Base-by-base conservation (phyloP, 495 filamentous ascomycete genomes). In the Hypoxylon fuscum region DNA sequence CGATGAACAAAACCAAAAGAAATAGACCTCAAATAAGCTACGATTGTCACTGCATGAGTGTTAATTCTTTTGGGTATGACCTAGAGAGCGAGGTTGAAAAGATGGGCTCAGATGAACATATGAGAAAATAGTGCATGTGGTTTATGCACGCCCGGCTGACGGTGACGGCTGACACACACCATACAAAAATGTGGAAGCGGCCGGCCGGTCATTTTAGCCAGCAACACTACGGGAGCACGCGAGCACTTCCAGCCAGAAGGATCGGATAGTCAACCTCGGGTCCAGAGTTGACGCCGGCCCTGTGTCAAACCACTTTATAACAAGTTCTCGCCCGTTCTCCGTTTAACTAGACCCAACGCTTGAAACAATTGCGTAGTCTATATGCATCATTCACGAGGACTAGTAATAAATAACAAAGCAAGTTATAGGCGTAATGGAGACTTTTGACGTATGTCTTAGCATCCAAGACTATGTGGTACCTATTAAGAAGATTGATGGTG, bases 101-200 rank as follows among this genome's bases (percentile, higher is more conserved):
- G 37, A 41, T 34, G 34, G 41, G 34, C 3, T 5, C 20, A 45
- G 3, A 25, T 45, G 9, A 31, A 7, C 42, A 27, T 15, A 23
- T 32, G 45, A 32, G 11, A 12, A 43, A 50, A 27, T 43, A 44
- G 31, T 48, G 43, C 58, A 55, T 61, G 49, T 61, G 58, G 49
- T 55, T 42, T 42, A 41, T 61, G 58, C 50, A 18, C 1, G 15
- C 20, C 42, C 48, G 35, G 50, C 31, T 65, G 62, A 55, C 50
- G 45, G 35, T 58, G 44, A 64, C 61, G 29, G 48, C 35, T 64
- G 61, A 64, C 54, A 59, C 37, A 37, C 37, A 40, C 37, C 37
- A 18, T 40, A 40, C 37, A 40, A 42, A 42, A 42, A 42, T 1
- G 35, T 42, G 40, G 40, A 21, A 42, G 40, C 35, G 35, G 35